Conservation (phyloP, 192 early-diverging fungal genomes). For the Backusella luteola region DNA sequence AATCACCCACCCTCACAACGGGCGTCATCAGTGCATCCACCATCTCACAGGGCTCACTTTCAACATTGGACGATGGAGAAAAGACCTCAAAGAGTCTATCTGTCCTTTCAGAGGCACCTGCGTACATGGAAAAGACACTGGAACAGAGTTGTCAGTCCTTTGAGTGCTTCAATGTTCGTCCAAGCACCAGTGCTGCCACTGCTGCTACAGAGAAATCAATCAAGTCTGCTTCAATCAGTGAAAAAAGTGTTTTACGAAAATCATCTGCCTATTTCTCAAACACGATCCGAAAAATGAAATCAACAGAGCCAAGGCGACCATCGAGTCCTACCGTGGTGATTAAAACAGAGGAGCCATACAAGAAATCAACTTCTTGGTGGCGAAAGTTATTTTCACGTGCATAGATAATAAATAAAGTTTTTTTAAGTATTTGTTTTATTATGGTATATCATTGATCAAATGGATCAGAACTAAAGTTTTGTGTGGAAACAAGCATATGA, state of each 20-base stretch:
- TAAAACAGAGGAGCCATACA: neutral
- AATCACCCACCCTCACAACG: neutral
- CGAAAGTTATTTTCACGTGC: neutral
- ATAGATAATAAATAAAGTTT: neutral
- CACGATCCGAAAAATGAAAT: neutral
- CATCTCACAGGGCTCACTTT: neutral
- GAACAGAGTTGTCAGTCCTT: neutral
- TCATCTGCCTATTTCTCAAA: neutral
- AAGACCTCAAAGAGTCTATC: neutral
- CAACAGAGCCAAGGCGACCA: neutral
- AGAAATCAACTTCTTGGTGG: neutral
- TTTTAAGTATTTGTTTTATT: too few relatives aligned
- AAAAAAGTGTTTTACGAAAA: neutral
- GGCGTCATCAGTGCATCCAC: neutral
- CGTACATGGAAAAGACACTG: neutral
- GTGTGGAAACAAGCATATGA: constrained; percentile 1
- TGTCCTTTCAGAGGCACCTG: neutral
- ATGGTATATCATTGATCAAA: neutral
- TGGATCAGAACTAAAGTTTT: neutral
- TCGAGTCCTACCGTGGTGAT: neutral
- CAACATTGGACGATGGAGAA: neutral
- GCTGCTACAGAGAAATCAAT: neutral
- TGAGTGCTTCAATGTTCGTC: neutral
- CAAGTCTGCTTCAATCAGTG: neutral
- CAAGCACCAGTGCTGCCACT: neutral